Base-by-base conservation (phyloP, 768 basidiomycete species). In the Peribolospora kevripleyi region DNA sequence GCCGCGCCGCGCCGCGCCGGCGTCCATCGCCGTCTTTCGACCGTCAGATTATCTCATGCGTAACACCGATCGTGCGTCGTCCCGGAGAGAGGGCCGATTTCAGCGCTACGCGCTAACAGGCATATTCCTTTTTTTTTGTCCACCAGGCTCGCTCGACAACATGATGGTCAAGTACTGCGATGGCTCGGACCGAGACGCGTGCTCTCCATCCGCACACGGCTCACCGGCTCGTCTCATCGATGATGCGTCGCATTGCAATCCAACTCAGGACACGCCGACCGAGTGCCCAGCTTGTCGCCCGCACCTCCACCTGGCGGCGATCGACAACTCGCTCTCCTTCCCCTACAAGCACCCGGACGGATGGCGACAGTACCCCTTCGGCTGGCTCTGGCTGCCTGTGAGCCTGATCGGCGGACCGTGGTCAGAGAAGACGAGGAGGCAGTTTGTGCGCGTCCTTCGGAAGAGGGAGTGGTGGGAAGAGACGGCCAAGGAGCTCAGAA, bases 391-490 rank as follows among this genome's bases (percentile, higher is more conserved):
- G 49, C 60, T 64, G 36, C 63, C 63, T 5, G 54, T 59, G 11
- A 53, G 60, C 0, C 59, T 64, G 46, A 61, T 67, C 51, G 61
- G 60, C 13, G 62, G 62, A 50, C 86, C 87, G 3, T 91, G 88
- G 65, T 81, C 82, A 61, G 76, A 82, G 62, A 75, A 76, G 67
- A 86, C 85, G 6, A 72, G 86, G 39, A 75, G 76, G 53, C 81
- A 84, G 62, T 86, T 90, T 66, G 67, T 90, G 53, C 81, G 84
- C 0, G 69, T 86, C 41, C 68, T 91, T 51, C 82, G 83, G 3
- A 84, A 81, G 6, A 85, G 83, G 62, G 63, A 69, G 7, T 91
- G 87, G 87, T 91, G 87, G 87, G 77, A 82, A 62, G 80, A 85
- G 63, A 86, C 85, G 6, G 82, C 79, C 3, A 81, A 71, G 58